Base-by-base conservation (phyloP, 805 yeast genomes). In the Wickerhamomyces queroliae region DNA sequence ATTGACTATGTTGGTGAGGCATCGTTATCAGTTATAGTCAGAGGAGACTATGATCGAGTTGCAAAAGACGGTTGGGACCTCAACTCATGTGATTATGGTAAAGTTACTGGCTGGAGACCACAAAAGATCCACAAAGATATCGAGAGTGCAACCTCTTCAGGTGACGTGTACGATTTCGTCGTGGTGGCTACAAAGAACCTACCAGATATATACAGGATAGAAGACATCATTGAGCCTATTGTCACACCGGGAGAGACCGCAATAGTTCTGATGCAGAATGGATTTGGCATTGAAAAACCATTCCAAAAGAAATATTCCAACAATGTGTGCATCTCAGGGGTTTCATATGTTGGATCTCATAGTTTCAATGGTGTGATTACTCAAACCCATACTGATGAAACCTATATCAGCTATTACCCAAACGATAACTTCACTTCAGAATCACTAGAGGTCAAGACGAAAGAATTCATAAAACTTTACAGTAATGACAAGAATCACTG, bases 241-340 rank as follows among this genome's bases (percentile, higher is more conserved):
- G 64, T 82, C 28, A 62, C 73, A 25, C 56, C 66, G 2, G 61
- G 49, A 20, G 35, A 40, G 21, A 70, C 82, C 6, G 60, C 75
- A 12, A 61, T 80, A 32, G 70, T 82, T 2, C 64, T 83, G 40
- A 61, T 82, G 38, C 88, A 81, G 57, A 81, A 80, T 53, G 89
- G 88, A 3, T 70, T 83, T 42, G 85, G 76, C 45, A 67, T 77
- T 37, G 89, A 78, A 41, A 64, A 66, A 45, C 80, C 81, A 12
- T 63, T 80, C 16, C 61, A 74, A 38, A 58, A 55, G n/a, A 64
- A 63, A 13, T 80, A 64, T 50, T 80, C 80, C 1, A 55, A 62
- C 13, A 68, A 66, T 39, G 63, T 65, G 3, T 61, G 76, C 3
- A 53, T 82, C 5, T 80, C 86, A 1, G 86, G 87, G 8, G 78